Evolutionary conservation across 2,329 filamentous ascomycete genomes (phyloP), one percentile per base, ranked within the genome.

Genomic region (Fusarium agapanthi): DNA sequence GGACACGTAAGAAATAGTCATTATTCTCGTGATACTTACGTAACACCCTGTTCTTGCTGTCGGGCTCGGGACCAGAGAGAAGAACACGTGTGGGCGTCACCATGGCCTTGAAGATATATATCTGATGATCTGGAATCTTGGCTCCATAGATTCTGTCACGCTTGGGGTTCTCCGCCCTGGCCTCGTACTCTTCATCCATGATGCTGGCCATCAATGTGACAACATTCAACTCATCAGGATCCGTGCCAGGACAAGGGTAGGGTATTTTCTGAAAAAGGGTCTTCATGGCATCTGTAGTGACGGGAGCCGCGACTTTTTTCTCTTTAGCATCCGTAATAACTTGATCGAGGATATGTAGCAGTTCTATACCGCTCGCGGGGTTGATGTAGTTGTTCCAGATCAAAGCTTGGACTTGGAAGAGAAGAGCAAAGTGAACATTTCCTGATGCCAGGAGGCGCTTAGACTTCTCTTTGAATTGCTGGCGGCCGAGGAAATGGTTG

Each of bases 31-130:
- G 79, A 70, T 90, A 93, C 70, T 89, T 88, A n/a, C 93, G 88
- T 22, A 95, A 82, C 7, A 95, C 88, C 9, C 92, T 86, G 76
- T 95, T 95, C 65, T 89, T 91, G 12, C 88, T 88, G 77, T 94
- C 92, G 2, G 88, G 82, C 55, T 91, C 90, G 0, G 91, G 91
- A 0, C 91, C 91, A 13, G 85, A 82, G 1, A 92, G 83, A 26
- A 83, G 84, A 26, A 89, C 83, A 4, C 88, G 84, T 1, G 88
- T 86, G 0, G 91, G 91, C 0, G 90, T 92, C 15, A 93, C 86
- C 40, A 83, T 81, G 16, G 85, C 87, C 43, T 87, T 87, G 76
- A 90, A 86, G 10, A 91, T 83, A 76, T 83, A 83, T 0, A 85
- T 84, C 37, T 88, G 82, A 47, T 87, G 85, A 20, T 78, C 72